phyloP scores from a whole-genome alignment of 306 rosid species.

The Fragaria iinumae region DNA sequence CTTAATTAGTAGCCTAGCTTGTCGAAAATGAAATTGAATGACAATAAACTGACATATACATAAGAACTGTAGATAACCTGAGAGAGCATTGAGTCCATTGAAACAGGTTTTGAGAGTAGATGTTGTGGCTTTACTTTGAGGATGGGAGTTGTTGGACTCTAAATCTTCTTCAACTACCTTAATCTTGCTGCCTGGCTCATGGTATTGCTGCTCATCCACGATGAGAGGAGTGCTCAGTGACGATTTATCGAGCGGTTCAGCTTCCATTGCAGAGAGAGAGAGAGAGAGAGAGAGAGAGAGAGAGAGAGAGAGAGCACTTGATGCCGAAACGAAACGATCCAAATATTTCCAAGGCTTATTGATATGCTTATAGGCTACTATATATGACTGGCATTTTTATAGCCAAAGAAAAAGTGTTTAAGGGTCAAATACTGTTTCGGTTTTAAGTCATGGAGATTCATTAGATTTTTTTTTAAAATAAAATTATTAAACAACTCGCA shows the following conservation, averaged over 20 bases:
- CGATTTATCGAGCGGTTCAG: neutral
- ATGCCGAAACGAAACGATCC: neutral
- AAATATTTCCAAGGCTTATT: neutral
- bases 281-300: conserved; percentile 6
- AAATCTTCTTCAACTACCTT: conserved; percentile 28
- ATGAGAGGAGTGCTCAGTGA: conserved; percentile 35
- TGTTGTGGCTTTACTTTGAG: conserved; percentile 1
- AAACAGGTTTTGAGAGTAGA: conserved; percentile 42
- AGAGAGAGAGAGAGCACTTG: conserved; percentile 5
- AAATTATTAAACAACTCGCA: too few species aligned
- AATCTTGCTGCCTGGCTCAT: neutral
- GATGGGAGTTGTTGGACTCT: conserved; percentile 9
- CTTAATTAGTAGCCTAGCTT: neutral
- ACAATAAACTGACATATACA: neutral
- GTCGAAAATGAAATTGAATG: neutral
- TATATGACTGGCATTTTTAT: neutral
- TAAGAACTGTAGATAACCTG: conserved; percentile 18
- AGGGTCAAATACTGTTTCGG: neutral
- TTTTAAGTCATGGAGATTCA: neutral
- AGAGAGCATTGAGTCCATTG: conserved; percentile 43
- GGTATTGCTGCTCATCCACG: conserved; percentile 16
- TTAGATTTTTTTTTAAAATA: neutral
- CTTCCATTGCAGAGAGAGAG: conserved; percentile 25
- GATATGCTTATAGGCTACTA: too few species aligned
- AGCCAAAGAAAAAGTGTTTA: neutral